Conservation (phyloP, 2,329 filamentous ascomycete genomes). For the Fusarium siculi region DNA sequence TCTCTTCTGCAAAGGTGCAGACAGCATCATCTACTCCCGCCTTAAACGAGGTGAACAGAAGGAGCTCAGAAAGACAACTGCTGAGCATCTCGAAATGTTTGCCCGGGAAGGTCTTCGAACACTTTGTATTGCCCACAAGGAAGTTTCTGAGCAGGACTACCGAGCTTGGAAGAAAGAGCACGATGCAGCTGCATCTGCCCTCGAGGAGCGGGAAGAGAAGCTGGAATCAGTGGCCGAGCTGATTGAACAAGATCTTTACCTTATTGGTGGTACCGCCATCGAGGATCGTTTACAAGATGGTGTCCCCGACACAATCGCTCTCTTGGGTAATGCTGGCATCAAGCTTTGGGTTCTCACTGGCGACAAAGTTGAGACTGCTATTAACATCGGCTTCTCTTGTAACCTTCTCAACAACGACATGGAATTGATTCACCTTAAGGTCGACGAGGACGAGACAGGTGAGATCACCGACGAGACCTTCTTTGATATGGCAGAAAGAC, state of each 20-base stretch:
- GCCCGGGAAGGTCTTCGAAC: conserved; percentile 94
- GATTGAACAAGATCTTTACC: conserved; percentile 88
- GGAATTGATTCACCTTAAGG: conserved; percentile 92
- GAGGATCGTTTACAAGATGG: conserved; percentile 97
- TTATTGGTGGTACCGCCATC: conserved; percentile 94
- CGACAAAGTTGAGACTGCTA: conserved; percentile 98
- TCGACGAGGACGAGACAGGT: conserved; percentile 76
- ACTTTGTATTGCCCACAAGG: conserved; percentile 88
- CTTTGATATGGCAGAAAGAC: conserved; percentile 69
- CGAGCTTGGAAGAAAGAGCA: conserved; percentile 85
- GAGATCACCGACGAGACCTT: conserved; percentile 59
- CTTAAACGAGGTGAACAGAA: conserved; percentile 86
- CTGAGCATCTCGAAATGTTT: conserved; percentile 96
- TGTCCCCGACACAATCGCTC: conserved; percentile 92
- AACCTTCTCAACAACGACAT: conserved; percentile 97
- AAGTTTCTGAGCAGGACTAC: conserved; percentile 86
- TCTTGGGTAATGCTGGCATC: conserved; percentile 92
- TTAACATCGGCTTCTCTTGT: conserved; percentile 99
- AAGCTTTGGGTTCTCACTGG: conserved; percentile 99
- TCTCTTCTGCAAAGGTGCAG: conserved; percentile 96
- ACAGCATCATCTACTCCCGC: conserved; percentile 96
- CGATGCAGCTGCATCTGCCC: conserved; percentile 83
- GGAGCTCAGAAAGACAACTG: conserved; percentile 83
- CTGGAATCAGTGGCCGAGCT: conserved; percentile 88
- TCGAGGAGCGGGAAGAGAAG: conserved; percentile 91